A percentile compares a stretch with the other conserved stretches of the same genome.
Evolutionary conservation across 352 stramenopile genomes (phyloP).

Genomic region (Pilasporangium apinafurcum): DNA sequence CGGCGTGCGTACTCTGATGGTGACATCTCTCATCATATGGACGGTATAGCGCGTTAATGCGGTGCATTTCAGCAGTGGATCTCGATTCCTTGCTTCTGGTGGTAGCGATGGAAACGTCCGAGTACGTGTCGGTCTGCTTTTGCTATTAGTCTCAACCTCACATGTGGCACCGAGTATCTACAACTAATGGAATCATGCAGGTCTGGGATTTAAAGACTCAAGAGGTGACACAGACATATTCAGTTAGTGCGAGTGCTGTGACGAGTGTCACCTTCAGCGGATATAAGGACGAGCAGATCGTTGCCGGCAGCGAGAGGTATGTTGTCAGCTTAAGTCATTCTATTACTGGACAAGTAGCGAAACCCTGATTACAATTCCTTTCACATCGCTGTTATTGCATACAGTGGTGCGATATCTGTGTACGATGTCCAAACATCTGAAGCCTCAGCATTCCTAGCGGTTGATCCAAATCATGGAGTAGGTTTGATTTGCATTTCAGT

Average conservation of each 20-base stretch:
- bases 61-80: constrained; percentile 68
- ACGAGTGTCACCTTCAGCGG: constrained; percentile 61
- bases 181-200: too few relatives aligned
- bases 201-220: constrained; percentile 77
- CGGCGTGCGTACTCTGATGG: neutral
- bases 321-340: neutral
- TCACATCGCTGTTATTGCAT: neutral
- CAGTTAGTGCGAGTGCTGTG: constrained; percentile 51
- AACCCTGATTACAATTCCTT: neutral
- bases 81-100: constrained; percentile 54
- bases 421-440: constrained; percentile 59
- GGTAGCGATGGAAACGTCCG: constrained; percentile 49
- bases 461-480: constrained; percentile 35
- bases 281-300: constrained; percentile 67
- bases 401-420: constrained; percentile 53
- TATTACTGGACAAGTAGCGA: neutral
- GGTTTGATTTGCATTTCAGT: neutral
- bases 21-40: neutral
- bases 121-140: constrained; percentile 5
- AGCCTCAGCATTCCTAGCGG: constrained; percentile 34
- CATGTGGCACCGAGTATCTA: too few relatives aligned
- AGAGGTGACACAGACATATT: constrained; percentile 59
- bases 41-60: constrained; percentile 44
- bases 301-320: constrained; percentile 63
- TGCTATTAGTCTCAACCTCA: too few relatives aligned